Evolutionary conservation across 306 rosid species (phyloP), one percentile per base, ranked within the genome.

Genomic region (Sophora flavescens): DNA sequence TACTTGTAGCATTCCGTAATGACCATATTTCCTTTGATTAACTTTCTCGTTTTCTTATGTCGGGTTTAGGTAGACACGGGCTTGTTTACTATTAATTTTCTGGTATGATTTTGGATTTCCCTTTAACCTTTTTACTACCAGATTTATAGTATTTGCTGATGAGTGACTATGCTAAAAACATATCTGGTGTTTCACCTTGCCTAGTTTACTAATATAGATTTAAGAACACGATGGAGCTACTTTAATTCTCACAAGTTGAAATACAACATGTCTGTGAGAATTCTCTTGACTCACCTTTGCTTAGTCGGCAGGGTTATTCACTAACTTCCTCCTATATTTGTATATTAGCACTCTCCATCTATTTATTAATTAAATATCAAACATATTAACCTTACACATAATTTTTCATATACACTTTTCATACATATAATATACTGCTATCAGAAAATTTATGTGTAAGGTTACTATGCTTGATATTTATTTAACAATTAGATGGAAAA

Each of bases 1-100:
- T 57, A 60, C 60, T 70, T 12, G 17, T 63, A 65, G 59, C 69
- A 3, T 82, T 56, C 75, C 56, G 51, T 17, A 28, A 44, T 86
- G 54, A 28, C 22, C 30, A 4, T 8, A 33, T 52, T 26, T 35
- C 53, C 44, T 41, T 3, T 11, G 13, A 47, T 36, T 63, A 9
- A 15, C 38, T 63, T 22, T 56, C 48, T 32, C 18, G 22, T 22
- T 22, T 22, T 22, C 51, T 36, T 36, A 5, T 26, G 54, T 15
- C 56, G 3, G 53, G n/a, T 32, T 72, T 73, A 59, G 45, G 17
- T 71, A 11, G 58, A 42, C 35, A 38, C 57, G 15, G 53, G 66
- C 57, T 39, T 41, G 75, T 67, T 64, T 74, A 14, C 33, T 9
- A 18, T 30, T 57, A 41, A 22, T 28, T 72, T 35, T 38, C 68